These are phyloP conservation scores for Botrytis aclada DNA, from an alignment of 2,329 filamentous ascomycete species.

Conservation along the genomic window DNA sequence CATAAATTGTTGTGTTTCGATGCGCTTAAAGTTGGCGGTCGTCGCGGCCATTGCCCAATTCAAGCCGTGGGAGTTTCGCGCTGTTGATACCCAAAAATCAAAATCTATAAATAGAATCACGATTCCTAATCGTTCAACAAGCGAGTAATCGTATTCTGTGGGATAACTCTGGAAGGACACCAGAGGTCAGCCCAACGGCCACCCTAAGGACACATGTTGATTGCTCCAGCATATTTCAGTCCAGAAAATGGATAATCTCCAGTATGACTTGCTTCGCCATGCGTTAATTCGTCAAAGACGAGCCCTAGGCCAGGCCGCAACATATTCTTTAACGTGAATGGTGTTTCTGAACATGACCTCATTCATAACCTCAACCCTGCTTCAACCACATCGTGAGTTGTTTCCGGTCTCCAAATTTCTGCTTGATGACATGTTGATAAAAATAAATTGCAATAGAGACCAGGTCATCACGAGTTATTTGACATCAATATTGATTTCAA, in stretches of 20 bases:
- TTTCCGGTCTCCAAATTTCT: background rate
- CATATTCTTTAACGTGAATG: background rate
- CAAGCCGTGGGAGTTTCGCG: background rate
- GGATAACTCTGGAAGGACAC: fast-evolving
- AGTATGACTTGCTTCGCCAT: background rate
- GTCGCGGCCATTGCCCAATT: background rate
- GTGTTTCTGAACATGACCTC: background rate
- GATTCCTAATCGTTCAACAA: fast-evolving
- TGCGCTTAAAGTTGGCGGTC: background rate
- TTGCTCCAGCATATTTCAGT: background rate
- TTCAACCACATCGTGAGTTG: background rate
- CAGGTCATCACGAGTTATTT: background rate
- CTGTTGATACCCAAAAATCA: background rate
- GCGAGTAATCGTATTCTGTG: background rate
- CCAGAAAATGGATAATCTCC: background rate
- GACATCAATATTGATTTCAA: background rate
- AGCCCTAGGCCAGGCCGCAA: background rate
- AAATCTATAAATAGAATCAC: background rate
- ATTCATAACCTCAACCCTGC: background rate
- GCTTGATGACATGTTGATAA: background rate
- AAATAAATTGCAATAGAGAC: background rate
- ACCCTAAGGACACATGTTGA: background rate
- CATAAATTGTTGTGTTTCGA: background rate
- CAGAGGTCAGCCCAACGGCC: background rate
- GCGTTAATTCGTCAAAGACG: background rate